A percentile compares a stretch with the other conserved stretches of the same genome.
These are phyloP conservation scores for Nyssa sinensis DNA, from an alignment of 148 eudicot genomes.

Conservation along the genomic window DNA sequence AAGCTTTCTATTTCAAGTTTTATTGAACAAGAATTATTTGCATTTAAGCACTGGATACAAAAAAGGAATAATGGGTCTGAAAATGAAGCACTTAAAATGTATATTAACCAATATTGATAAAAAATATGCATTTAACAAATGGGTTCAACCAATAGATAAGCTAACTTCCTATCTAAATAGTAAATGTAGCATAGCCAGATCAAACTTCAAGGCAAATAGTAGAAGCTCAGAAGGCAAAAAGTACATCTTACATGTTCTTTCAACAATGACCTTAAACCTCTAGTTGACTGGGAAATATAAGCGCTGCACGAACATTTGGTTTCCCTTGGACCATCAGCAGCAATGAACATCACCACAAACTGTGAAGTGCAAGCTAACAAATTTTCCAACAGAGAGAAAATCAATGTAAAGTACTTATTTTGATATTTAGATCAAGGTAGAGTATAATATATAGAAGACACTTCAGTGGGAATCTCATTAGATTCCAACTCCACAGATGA, in stretches of 20 bases:
- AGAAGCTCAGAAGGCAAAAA: conserved; percentile 14
- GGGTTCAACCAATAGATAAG: neutral
- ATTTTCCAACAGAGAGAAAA: conserved; percentile 10
- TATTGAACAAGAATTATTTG: neutral
- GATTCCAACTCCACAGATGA: neutral
- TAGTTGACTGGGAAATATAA: conserved; percentile 83
- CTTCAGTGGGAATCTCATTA: neutral
- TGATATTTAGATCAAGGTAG: neutral
- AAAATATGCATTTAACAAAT: neutral
- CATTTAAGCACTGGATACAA: neutral
- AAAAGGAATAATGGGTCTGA: neutral
- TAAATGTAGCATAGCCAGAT: neutral
- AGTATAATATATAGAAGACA: neutral
- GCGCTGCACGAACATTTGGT: conserved; percentile 63
- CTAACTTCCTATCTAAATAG: neutral
- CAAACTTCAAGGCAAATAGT: neutral
- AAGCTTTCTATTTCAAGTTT: no score
- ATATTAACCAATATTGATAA: neutral
- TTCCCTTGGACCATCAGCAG: conserved; percentile 43
- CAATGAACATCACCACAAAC: conserved; percentile 81
- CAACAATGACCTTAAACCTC: conserved; percentile 80
- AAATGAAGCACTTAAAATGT: neutral
- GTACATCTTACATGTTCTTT: conserved; percentile 73
- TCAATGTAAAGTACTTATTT: neutral
- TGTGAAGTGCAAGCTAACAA: conserved; percentile 75